Evolutionary conservation across 176 grass and related monocot genomes (phyloP), one percentile per base, ranked within the genome.

Genomic region (Pontederia paniculata): DNA sequence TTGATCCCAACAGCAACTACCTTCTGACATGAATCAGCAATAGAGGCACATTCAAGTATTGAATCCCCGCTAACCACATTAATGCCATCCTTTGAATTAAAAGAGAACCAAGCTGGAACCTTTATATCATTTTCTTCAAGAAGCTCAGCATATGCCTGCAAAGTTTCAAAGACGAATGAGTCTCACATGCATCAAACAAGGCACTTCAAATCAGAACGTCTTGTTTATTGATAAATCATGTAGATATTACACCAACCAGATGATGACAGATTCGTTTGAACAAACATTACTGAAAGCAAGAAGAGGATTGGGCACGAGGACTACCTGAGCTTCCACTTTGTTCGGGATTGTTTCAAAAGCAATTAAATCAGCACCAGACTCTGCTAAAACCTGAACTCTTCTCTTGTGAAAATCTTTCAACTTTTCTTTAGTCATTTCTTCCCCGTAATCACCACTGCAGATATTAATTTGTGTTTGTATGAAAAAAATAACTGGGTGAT

Each of bases 291-390:
- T 2, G 28, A 37, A 6, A 37, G 7, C 28, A 37, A 5, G 28
- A 37, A 37, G 7, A 37, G 7, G 28, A 37, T 37, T 37, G 28
- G 28, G 28, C 28, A 62, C 5, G 17, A 48, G 16, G 22, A 23
- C 19, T 18, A 91, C 94, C 87, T 88, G 71, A 79, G 87, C 83
- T 98, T 98, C 93, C 50, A 98, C 25, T 82, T 91, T 98, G 66
- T 98, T 88, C 14, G 93, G 93, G 55, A 90, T 98, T 4, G 93
- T 98, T 69, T 98, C 93, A 49, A 98, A 98, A 52, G 93, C 93
- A 14, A 98, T 74, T 44, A 98, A 69, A 80, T 98, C 93, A 51
- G 87, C 68, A 42, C 83, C 75, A 21, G 93, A 71, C 70, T 84
- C 83, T 13, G 83, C 80, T 59, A 98, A 80, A 76, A 98, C 72